Evolutionary conservation across 2,329 filamentous ascomycete species (phyloP), one percentile per base, ranked within the genome.

Genomic region (Phyllosticta ampelicida): DNA sequence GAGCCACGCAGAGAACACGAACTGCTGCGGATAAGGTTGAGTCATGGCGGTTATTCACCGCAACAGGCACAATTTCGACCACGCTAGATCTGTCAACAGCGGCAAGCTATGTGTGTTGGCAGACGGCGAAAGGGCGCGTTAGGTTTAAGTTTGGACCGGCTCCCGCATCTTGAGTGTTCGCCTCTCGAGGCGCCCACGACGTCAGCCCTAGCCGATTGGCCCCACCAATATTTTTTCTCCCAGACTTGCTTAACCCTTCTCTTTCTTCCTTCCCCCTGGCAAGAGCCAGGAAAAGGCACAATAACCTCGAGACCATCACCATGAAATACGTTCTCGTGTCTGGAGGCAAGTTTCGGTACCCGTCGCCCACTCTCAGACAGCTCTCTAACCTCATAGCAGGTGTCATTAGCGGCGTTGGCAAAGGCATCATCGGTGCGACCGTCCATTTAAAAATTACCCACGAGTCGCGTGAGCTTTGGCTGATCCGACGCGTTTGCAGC

Each of bases 271-370:
- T 70, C 72, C 73, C 73, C 70, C 73, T 71, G 69, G 70, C 70
- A 69, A 65, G 59, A 63, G 66, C 67, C 67, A 70, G 67, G 61
- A 62, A 68, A 44, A 66, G 71, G 71, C 71, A 68, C 68, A 69
- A 69, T 70, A 68, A 68, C 48, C 62, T 61, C 60, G 58, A 56
- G 51, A 50, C 23, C 19, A 65, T 66, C 70, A 83, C 76, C 68
- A 90, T 90, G 86, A 89, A 89, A 77, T 89, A 89, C 79, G 85
- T 90, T 73, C 78, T 90, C 64, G 86, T 90, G 65, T 88, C 86
- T 65, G 87, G 87, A 80, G 87, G 86, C 87, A 73, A 75, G 77
- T 44, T n/a, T n/a, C 72, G 44, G 36, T 28, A 55, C 61, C 61
- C 62, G 56, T 30, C 48, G 23, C 8, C 55, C 48, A 49, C 29